phyloP scores from a whole-genome alignment of 2,329 filamentous ascomycete species.

The Scytalidium lignicola region DNA sequence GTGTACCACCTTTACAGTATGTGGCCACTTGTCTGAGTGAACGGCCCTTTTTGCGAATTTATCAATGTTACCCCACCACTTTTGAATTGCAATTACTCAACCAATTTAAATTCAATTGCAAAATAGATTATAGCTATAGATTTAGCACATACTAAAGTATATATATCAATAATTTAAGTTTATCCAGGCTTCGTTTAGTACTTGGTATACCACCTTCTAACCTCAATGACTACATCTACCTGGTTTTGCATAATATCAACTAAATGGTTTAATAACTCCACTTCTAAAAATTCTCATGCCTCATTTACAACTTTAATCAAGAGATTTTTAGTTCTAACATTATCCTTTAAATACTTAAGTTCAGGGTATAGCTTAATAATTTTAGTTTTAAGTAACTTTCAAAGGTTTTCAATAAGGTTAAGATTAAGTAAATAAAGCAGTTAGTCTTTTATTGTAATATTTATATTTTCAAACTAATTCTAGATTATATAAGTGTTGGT shows the following conservation, averaged over 20 bases:
- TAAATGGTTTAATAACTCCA: slow-evolving; percentile 8
- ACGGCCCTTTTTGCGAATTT: too few species aligned
- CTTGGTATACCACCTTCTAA: slow-evolving; percentile 11
- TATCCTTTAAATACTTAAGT: background rate
- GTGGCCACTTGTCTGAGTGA: too few species aligned
- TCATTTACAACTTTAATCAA: slow-evolving; percentile 4
- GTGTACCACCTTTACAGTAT: too few species aligned
- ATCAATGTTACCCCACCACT: too few species aligned
- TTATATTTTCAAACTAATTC: slow-evolving; percentile 9
- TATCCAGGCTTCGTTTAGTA: slow-evolving; percentile 2
- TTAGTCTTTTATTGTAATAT: background rate
- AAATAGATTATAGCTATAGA: background rate
- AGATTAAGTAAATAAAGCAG: slow-evolving; percentile 7
- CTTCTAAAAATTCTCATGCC: slow-evolving; percentile 6
- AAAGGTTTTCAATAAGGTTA: slow-evolving; percentile 10
- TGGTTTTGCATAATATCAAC: slow-evolving; percentile 5
- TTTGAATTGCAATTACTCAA: background rate
- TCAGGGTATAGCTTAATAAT: slow-evolving; percentile 7
- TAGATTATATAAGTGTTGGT: slow-evolving; percentile 4
- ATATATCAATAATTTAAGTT: background rate
- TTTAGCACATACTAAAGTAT: background rate
- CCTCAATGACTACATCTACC: slow-evolving; percentile 10
- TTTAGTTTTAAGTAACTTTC: slow-evolving; percentile 7
- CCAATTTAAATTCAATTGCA: background rate
- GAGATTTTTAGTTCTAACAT: slow-evolving; percentile 1